Percentiles rank a stretch among this genome's conserved stretches.
phyloP scores from a whole-genome alignment of 257 asterid genomes.

The Salvia splendens region DNA sequence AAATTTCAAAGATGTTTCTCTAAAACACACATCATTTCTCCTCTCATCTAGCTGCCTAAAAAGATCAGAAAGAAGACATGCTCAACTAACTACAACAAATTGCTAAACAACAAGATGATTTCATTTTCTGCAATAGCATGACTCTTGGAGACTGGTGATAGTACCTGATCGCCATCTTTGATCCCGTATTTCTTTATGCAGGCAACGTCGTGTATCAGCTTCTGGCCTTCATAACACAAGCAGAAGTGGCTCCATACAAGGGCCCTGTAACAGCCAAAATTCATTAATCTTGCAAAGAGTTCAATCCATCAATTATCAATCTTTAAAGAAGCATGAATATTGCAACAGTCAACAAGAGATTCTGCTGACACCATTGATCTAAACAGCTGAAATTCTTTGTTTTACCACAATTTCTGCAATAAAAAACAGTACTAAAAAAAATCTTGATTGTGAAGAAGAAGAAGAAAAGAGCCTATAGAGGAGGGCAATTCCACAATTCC shows the following conservation, averaged over 20 bases:
- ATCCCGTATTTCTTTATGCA: slow-evolving; percentile 47
- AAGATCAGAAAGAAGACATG: no score
- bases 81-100: no score
- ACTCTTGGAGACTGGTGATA: not conserved
- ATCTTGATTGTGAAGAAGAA: not conserved
- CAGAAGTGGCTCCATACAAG: slow-evolving; percentile 72
- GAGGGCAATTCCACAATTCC: not conserved
- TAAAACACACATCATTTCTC: not conserved
- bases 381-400: slow-evolving; percentile 9
- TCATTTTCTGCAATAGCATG: not conserved
- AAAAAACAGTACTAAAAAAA: not conserved
- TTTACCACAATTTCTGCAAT: slow-evolving; percentile 1
- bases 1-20: not conserved
- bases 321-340: not conserved
- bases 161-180: slow-evolving; percentile 67
- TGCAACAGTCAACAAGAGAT: not conserved
- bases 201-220: slow-evolving; percentile 45
- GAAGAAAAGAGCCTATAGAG: not conserved
- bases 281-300: not conserved
- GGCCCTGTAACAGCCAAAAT: slow-evolving; percentile 37
- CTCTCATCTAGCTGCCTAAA: no score
- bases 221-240: slow-evolving; percentile 48
- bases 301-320: not conserved
- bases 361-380: slow-evolving; percentile 4
- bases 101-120: not conserved